Conservation (phyloP, 495 filamentous ascomycete genomes). For the Tuber borchii region DNA sequence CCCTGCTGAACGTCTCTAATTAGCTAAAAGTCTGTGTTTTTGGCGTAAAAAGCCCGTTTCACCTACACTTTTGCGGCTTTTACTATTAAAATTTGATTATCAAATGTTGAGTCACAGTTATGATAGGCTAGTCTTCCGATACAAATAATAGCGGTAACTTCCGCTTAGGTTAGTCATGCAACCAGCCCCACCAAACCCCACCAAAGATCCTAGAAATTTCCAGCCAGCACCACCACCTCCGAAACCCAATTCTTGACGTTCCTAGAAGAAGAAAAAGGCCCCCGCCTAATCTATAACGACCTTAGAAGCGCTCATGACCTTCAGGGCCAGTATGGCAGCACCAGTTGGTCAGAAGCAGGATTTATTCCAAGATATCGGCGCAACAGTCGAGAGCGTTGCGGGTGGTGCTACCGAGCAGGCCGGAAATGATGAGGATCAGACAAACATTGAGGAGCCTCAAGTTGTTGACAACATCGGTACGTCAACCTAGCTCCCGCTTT, state of each 20-base stretch:
- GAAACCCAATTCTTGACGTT: neutral
- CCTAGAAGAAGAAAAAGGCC: neutral
- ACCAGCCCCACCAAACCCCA: slow-evolving; percentile 27
- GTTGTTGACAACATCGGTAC: slow-evolving; percentile 46
- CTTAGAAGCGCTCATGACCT: neutral
- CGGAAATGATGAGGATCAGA: slow-evolving; percentile 49
- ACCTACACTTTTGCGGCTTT: too few relatives aligned
- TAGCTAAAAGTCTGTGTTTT: too few relatives aligned
- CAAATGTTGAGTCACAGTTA: neutral
- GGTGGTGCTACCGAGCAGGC: slow-evolving; percentile 22
- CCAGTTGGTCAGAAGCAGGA: slow-evolving; percentile 36
- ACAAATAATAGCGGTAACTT: neutral
- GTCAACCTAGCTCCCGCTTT: neutral
- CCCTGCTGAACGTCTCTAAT: too few relatives aligned
- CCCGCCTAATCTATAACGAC: neutral
- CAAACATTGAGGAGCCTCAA: slow-evolving; percentile 55
- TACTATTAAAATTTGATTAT: neutral
- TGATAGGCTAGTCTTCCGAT: neutral
- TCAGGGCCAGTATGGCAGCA: slow-evolving; percentile 16
- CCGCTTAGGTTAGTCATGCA: neutral
- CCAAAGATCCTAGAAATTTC: slow-evolving; percentile 14
- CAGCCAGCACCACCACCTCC: neutral
- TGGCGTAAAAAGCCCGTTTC: too few relatives aligned
- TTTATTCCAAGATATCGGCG: slow-evolving; percentile 49
- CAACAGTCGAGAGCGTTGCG: slow-evolving; percentile 45